Base-by-base conservation (phyloP, 495 filamentous ascomycete genomes). In the Friedmanniomyces simplex region DNA sequence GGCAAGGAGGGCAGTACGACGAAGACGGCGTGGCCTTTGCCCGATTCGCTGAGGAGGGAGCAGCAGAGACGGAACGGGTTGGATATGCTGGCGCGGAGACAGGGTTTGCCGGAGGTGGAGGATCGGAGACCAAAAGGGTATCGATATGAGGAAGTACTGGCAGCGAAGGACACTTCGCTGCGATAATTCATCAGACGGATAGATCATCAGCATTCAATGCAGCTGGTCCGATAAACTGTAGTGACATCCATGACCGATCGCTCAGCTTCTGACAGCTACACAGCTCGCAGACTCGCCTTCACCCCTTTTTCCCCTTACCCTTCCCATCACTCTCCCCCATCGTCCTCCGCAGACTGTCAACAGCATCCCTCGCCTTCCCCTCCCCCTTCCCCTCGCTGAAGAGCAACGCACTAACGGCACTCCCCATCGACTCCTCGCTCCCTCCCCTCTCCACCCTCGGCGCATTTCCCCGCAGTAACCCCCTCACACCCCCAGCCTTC, bases 401-500 rank as follows among this genome's bases (percentile, higher is more conserved):
- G 21, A 50, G 21, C 42, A 49, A 8, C 11, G 26, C 57, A 47
- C 39, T 48, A 37, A 51, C 4, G 26, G 20, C 42, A 6, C 25
- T 39, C 13, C 26, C 45, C 22, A 14, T 36, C 25, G 30, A 47
- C 14, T 55, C 60, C 14, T 25, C 20, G 25, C 57, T 50, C n/a
- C 54, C 60, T 12, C 14, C 24, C 32, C 49, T 22, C 7, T 26
- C 34, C 39, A 45, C 20, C 20, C n/a, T 45, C 26, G 22, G 20
- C 14, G 26, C 30, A 21, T 30, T 43, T 25, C 74, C 74, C 7
- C 71, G 68, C 68, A 81, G 73, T 32, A 91, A 69, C 0, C 83
- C 87, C 50, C 82, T 76, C 3, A 93, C 78, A 0, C 87, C 88
- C 8, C 89, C 88, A 32, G 79, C 79, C 66, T 91, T 94, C 16